Conservation (phyloP, 2,329 filamentous ascomycete genomes). For the Rhytidhysteron rufulum region DNA sequence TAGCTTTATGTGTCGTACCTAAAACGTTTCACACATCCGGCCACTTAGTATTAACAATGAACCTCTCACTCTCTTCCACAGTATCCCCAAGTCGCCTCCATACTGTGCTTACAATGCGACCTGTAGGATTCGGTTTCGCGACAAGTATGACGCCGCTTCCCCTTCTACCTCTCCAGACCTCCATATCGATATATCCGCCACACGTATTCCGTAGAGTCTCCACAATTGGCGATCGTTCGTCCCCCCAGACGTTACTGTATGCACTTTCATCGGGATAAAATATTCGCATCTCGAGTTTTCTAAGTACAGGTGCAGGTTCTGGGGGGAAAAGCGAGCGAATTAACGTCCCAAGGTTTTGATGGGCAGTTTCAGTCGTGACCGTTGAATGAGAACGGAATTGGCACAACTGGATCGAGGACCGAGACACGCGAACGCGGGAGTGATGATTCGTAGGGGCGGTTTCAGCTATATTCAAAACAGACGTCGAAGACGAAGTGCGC, state of each 20-base stretch:
- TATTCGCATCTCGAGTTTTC: slow-evolving; percentile 36
- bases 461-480: background rate
- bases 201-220: slow-evolving; percentile 35
- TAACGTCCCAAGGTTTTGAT: slow-evolving; percentile 27
- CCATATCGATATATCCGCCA: slow-evolving; percentile 34
- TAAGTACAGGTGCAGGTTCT: slow-evolving; percentile 13
- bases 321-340: slow-evolving; percentile 29
- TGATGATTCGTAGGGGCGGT: slow-evolving; percentile 1
- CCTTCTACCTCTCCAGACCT: slow-evolving; percentile 26
- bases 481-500: slow-evolving; percentile 1
- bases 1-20: too few relatives aligned
- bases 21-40: background rate
- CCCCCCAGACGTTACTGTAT: slow-evolving; percentile 37
- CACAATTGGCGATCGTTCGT: slow-evolving; percentile 33
- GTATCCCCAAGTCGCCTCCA: slow-evolving; percentile 28
- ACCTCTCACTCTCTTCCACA: slow-evolving; percentile 18
- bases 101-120: slow-evolving; percentile 18
- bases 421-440: slow-evolving; percentile 16
- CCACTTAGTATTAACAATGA: slow-evolving; percentile 27
- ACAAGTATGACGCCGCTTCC: slow-evolving; percentile 29
- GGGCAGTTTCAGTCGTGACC: slow-evolving; percentile 16
- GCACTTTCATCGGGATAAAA: slow-evolving; percentile 37
- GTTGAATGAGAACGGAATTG: slow-evolving; percentile 4
- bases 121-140: slow-evolving; percentile 12
- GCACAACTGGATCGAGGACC: slow-evolving; percentile 11